Evolutionary conservation across 345 rosid species (phyloP).

Genomic region (Brassica juncea): DNA sequence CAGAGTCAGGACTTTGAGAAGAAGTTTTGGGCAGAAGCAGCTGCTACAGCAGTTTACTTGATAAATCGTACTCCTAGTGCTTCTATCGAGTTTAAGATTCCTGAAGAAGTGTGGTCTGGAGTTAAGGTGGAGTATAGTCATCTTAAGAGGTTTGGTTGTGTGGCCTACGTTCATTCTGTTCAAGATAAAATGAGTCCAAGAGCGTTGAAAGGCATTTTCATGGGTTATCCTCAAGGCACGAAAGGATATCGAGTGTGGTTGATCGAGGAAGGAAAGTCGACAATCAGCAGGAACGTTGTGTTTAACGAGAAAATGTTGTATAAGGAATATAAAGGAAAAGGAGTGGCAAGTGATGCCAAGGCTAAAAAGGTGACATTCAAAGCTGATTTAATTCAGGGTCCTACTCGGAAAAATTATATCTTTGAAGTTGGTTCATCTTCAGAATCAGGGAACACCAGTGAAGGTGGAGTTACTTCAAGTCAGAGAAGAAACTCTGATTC

Average conservation of each 20-base stretch:
- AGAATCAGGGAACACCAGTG: neutral
- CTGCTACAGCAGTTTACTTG: no score
- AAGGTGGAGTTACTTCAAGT: neutral
- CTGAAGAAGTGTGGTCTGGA: neutral
- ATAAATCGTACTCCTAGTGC: neutral
- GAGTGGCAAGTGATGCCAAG: neutral
- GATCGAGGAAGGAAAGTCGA: neutral
- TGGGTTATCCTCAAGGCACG: neutral
- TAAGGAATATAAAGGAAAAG: neutral
- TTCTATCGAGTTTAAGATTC: neutral
- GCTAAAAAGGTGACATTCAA: neutral
- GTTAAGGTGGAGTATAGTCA: neutral
- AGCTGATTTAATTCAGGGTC: neutral
- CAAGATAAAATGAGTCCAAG: neutral
- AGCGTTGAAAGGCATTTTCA: neutral
- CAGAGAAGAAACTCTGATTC: neutral
- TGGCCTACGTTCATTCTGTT: neutral
- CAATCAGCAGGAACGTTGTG: neutral
- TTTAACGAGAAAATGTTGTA: neutral
- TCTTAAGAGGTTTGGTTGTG: neutral
- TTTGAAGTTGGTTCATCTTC: neutral
- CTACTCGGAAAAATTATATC: no score
- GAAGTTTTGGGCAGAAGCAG: no score
- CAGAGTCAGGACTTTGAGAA: no score
- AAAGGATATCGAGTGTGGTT: neutral